Evolutionary conservation across 176 grass and related monocot genomes (phyloP).

Genomic region (Alloteropsis semialata): DNA sequence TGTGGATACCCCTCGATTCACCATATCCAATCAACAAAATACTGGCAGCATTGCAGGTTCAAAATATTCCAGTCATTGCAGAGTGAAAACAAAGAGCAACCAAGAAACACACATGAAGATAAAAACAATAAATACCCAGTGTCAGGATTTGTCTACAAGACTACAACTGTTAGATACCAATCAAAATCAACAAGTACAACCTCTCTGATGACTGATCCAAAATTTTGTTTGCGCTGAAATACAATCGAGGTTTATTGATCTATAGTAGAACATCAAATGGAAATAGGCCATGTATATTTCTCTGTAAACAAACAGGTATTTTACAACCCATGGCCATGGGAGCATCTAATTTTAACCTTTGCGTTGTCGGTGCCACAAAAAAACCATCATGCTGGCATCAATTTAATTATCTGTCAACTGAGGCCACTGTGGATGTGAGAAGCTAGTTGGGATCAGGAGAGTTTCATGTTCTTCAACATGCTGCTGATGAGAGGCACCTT

Average conservation of each 20-base stretch:
- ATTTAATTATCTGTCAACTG: slow-evolving; percentile 21
- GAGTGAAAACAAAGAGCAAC: background rate
- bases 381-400: slow-evolving; percentile 19
- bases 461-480: slow-evolving; percentile 89
- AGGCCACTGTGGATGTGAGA: background rate
- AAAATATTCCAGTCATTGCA: background rate
- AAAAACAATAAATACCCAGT: background rate
- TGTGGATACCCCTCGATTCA: background rate
- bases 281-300: slow-evolving; percentile 6
- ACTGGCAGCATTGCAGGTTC: background rate
- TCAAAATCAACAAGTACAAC: slow-evolving; percentile 10
- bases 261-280: slow-evolving; percentile 3
- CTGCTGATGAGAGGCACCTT: slow-evolving; percentile 64
- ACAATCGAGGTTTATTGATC: slow-evolving; percentile 14
- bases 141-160: background rate
- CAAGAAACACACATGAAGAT: background rate
- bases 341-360: slow-evolving; percentile 5
- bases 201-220: background rate
- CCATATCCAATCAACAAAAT: background rate
- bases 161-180: background rate
- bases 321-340: slow-evolving; percentile 18
- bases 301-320: slow-evolving; percentile 21
- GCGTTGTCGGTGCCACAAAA: slow-evolving; percentile 10
- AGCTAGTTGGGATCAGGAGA: slow-evolving; percentile 33
- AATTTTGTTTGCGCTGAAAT: slow-evolving; percentile 7